Conservation (phyloP, 2,329 filamentous ascomycete species). For the Penicillium glabrum region DNA sequence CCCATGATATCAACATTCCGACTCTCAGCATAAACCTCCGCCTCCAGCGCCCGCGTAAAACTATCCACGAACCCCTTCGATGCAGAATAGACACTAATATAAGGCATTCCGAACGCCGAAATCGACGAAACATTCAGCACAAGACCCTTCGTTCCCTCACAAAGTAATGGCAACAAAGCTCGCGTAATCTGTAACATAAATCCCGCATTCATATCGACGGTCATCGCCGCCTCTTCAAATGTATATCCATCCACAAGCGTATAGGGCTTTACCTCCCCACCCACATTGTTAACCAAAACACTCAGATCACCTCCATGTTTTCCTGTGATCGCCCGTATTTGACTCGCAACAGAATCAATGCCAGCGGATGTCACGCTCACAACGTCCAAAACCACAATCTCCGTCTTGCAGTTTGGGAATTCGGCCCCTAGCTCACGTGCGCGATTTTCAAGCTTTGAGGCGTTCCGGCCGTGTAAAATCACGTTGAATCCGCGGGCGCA, state of each 20-base stretch:
- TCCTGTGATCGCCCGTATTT: constrained; percentile 27
- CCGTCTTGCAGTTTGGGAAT: constrained; percentile 43
- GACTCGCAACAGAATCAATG: constrained; percentile 28
- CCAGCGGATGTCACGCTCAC: constrained; percentile 19
- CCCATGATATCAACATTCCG: constrained; percentile 41
- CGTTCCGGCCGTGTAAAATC: constrained; percentile 58
- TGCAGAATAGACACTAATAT: constrained; percentile 47
- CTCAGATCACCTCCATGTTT: constrained; percentile 44
- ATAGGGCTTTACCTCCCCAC: constrained; percentile 42
- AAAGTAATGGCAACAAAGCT: constrained; percentile 47
- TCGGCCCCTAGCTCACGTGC: constrained; percentile 38
- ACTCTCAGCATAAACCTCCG: constrained; percentile 44
- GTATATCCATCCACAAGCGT: constrained; percentile 38
- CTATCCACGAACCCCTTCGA: constrained; percentile 49
- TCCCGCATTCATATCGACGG: constrained; percentile 50
- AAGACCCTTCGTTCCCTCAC: constrained; percentile 43
- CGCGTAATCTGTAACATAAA: constrained; percentile 54
- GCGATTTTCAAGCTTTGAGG: constrained; percentile 48
- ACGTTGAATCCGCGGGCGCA: constrained; percentile 55
- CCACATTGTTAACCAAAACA: constrained; percentile 59
- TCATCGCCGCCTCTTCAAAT: constrained; percentile 40
- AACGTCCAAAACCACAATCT: constrained; percentile 48
- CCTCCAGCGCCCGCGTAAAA: constrained; percentile 40
- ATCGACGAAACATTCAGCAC: constrained; percentile 55
- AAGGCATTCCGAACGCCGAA: constrained; percentile 49